Evolutionary conservation across 805 yeast species (phyloP), one percentile per base, ranked within the genome.

Genomic region (Candida sithepensis): DNA sequence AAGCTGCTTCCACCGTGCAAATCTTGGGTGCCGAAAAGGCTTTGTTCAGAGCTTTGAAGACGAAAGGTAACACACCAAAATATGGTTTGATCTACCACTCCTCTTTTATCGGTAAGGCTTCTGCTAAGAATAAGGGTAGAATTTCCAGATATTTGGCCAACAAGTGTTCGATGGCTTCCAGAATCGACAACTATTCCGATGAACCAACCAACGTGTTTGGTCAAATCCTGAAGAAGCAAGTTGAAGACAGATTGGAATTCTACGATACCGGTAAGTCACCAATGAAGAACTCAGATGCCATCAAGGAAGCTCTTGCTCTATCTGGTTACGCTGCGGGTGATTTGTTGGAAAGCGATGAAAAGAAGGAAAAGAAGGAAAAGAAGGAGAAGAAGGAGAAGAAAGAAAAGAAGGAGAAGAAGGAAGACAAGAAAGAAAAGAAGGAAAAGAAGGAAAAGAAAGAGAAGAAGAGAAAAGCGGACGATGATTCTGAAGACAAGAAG

Each of bases 1-100:
- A 91, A 75, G 98, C 99, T 63, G 99, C 99, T 48, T 94, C 99
- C 21, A 94, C 99, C 50, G 97, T 94, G 51, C 99, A 94, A 78
- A 90, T 90, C 61, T 79, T 90, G 66, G 97, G 97, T 73, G 97
- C 97, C 61, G 97, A 90, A 74, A 90, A 90, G 80, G 97, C 97
- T 45, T 78, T 90, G 58, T 90, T 90, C 79, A 84, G 97, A 73
- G 97, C 97, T 54, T 81, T 90, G 69, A 90, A 90, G 77, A 91
- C 97, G 55, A 90, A 90, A 74, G 96, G 96, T 69, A 88, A 91
- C 74, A 90, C 97, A 58, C 97, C 97, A 59, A 90, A 90, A 70
- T 90, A 90, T 70, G 97, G 97, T 65, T 81, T 90, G 67, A 88
- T 90, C 63, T 90, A 91, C 78, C 96, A 91, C 74, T 88, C 97